Evolutionary conservation across 345 rosid species (phyloP).

Genomic region (Arabis hirsuta): DNA sequence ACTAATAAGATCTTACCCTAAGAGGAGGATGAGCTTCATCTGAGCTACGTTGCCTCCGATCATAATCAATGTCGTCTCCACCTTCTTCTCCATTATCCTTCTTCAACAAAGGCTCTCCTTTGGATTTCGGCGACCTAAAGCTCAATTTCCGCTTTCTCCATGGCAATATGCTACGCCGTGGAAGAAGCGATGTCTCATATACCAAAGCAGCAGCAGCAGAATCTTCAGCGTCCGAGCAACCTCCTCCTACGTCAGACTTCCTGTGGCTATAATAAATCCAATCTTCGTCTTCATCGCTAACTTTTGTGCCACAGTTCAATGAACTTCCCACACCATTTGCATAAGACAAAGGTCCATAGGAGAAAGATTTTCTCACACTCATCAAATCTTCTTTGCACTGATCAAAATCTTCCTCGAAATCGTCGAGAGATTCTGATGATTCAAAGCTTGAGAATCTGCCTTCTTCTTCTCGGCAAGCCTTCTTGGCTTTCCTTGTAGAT

Average conservation of each 20-base stretch:
- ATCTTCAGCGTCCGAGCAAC: slow-evolving; percentile 44
- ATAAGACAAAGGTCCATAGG: slow-evolving; percentile 56
- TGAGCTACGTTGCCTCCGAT: slow-evolving; percentile 66
- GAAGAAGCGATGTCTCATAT: slow-evolving; percentile 44
- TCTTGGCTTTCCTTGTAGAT: slow-evolving; percentile 48
- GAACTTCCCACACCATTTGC: slow-evolving; percentile 53
- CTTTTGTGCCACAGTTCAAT: slow-evolving; percentile 30
- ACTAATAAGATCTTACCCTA: slow-evolving; percentile 36
- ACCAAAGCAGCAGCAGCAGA: slow-evolving; percentile 35
- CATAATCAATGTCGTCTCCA: slow-evolving; percentile 67
- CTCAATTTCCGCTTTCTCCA: slow-evolving; percentile 63
- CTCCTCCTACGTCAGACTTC: slow-evolving; percentile 45
- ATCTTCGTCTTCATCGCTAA: slow-evolving; percentile 53
- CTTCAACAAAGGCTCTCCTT: slow-evolving; percentile 65
- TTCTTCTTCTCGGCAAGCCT: slow-evolving; percentile 47
- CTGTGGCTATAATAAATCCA: slow-evolving; percentile 56
- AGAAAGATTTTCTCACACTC: slow-evolving; percentile 45
- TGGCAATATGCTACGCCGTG: slow-evolving; percentile 52
- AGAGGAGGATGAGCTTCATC: slow-evolving; percentile 54
- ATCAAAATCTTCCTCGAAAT: slow-evolving; percentile 40
- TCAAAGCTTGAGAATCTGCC: slow-evolving; percentile 48
- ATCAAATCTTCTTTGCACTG: slow-evolving; percentile 41
- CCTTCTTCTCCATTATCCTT: slow-evolving; percentile 62
- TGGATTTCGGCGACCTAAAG: slow-evolving; percentile 51
- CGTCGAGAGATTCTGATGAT: slow-evolving; percentile 54